These are phyloP conservation scores for Lactarius quietus DNA, from an alignment of 768 basidiomycete genomes.

Conservation along the genomic window DNA sequence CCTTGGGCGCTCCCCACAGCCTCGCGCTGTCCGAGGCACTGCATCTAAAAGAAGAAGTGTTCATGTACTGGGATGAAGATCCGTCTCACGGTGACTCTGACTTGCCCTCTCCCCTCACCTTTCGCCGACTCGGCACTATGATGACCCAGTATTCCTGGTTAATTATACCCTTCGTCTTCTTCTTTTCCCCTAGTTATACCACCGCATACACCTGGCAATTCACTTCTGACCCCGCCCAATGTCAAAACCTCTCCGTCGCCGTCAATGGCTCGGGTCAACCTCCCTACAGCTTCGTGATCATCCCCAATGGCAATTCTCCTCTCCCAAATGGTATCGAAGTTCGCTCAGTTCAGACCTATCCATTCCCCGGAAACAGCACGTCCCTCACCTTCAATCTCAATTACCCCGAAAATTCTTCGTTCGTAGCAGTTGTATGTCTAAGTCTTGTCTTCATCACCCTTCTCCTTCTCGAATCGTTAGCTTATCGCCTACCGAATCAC, in stretches of 20 bases:
- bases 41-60: too few relatives aligned
- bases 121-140: neutral
- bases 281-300: constrained; percentile 62
- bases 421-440: constrained; percentile 68
- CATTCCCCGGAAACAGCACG: constrained; percentile 45
- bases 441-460: constrained; percentile 9
- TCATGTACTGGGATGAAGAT: too few relatives aligned
- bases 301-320: constrained; percentile 64
- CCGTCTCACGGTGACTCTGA: too few relatives aligned
- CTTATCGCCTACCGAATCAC: neutral
- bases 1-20: too few relatives aligned
- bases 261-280: constrained; percentile 59
- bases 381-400: too few relatives aligned
- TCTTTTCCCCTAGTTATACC: constrained; percentile 32
- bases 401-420: constrained; percentile 65
- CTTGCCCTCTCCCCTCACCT: too few relatives aligned
- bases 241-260: constrained; percentile 54
- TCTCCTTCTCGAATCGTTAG: neutral
- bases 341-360: constrained; percentile 52
- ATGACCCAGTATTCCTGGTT: constrained; percentile 5
- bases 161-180: constrained; percentile 16
- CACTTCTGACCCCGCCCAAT: constrained; percentile 55
- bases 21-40: too few relatives aligned
- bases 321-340: constrained; percentile 60
- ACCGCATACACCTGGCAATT: constrained; percentile 44